These are phyloP conservation scores for Euphorbia lathyris DNA, from an alignment of 345 rosid species.

Conservation along the genomic window DNA sequence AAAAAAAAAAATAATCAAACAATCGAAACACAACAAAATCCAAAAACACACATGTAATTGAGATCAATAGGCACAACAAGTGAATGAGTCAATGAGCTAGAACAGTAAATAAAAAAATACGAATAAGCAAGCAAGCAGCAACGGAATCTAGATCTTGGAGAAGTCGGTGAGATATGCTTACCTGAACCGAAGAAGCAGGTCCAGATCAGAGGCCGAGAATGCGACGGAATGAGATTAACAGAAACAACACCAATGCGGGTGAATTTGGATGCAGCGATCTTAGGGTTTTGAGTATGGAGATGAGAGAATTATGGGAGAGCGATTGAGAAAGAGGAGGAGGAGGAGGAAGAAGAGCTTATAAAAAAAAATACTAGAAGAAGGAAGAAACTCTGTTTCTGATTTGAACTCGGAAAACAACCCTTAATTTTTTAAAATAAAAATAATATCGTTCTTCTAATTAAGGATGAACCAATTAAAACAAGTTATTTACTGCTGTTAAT, in stretches of 20 bases:
- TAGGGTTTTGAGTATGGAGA: constrained; percentile 4
- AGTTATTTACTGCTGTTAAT: no score
- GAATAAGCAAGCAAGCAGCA: no score
- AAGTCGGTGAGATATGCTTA: not conserved
- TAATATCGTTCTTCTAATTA: no score
- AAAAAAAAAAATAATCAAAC: no score
- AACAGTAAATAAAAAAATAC: no score
- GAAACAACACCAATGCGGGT: not conserved
- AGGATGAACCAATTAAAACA: no score
- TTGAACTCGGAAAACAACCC: not conserved
- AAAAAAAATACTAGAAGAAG: no score
- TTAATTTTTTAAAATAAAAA: no score
- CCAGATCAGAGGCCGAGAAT: constrained; percentile 4
- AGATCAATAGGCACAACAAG: not conserved
- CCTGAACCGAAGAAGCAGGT: not conserved
- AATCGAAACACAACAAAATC: not conserved
- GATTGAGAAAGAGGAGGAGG: not conserved
- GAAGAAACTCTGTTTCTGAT: not conserved
- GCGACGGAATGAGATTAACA: not conserved
- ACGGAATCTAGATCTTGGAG: not conserved
- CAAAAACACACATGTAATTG: not conserved
- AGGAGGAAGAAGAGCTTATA: not conserved
- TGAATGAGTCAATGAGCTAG: not conserved
- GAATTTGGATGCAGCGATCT: not conserved
- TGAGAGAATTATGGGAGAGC: not conserved